Conservation (phyloP, 352 stramenopile genomes). For the Globisporangium cederbergense region DNA sequence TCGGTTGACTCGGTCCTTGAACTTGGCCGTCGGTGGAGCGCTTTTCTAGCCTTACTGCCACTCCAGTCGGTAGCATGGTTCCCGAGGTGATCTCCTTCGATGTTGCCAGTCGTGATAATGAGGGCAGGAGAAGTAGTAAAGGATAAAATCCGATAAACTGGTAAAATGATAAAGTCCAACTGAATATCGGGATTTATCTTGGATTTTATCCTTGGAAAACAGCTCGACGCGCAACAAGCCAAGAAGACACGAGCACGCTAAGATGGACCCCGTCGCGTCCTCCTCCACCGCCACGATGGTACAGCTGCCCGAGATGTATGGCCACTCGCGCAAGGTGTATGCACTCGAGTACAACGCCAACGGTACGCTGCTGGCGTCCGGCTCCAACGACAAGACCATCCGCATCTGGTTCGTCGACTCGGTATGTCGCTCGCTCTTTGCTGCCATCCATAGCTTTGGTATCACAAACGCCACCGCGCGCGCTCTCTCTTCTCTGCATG, state of each 20-base stretch:
- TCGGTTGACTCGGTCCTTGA: no score
- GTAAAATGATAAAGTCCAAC: neutral
- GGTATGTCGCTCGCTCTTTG: constrained; percentile 25
- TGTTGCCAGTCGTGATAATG: no score
- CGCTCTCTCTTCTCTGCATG: neutral
- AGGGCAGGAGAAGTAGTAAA: no score
- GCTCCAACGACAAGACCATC: constrained; percentile 76
- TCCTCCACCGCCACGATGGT: constrained; percentile 22
- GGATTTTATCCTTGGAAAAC: no score
- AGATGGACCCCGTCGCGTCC: constrained; percentile 10
- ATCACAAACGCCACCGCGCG: neutral
- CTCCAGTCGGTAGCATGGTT: no score
- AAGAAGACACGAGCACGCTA: neutral
- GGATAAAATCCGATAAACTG: no score
- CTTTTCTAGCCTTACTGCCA: no score
- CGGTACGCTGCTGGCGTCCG: constrained; percentile 70
- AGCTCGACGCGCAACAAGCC: neutral
- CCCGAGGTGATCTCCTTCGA: no score
- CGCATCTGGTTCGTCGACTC: constrained; percentile 67
- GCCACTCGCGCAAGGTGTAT: constrained; percentile 78
- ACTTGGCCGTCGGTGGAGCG: no score
- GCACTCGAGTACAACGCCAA: constrained; percentile 76
- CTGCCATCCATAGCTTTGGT: neutral
- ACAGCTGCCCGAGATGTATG: constrained; percentile 74
- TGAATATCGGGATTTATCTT: no score